Evolutionary conservation across 2,329 filamentous ascomycete genomes (phyloP), one percentile per base, ranked within the genome.

Genomic region (Ceratocystis cubensis): DNA sequence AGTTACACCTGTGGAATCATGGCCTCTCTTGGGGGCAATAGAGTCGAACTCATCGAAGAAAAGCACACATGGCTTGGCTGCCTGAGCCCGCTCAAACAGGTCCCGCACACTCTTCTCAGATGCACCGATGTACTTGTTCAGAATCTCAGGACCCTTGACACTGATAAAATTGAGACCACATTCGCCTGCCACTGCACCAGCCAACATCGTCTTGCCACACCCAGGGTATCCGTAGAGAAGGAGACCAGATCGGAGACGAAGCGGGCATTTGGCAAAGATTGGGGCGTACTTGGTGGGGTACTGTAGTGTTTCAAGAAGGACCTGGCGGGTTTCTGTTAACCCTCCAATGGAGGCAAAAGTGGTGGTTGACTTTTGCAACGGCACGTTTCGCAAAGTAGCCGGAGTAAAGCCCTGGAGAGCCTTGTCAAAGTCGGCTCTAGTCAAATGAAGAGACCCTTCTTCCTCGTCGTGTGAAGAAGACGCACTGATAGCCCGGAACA

Each of bases 1-100:
- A 0, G 94, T 99, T n/a, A 99, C 95, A 70, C 95, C 94, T 0
- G 94, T 99, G 1, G 88, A 94, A 75, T 99, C 95, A 74, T 99
- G 94, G 0, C 94, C 94, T 77, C 94, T 84, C 76, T 97, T 99
- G 1, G 94, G 94, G 0, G 95, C 95, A 70, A 99, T 97, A 48
- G 89, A 92, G 77, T 99, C 94, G 73, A 99, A 99, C 75, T 99
- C 94, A 73, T 99, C 94, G 73, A 99, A 99, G 81, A 99, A 99
- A 7, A 99, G 80, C 3, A 99, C 89, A 71, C 94, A 97, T 0
- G 95, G 95, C 68, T 88, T 86, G 3, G 94, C 94, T 2, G 94
- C 93, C 73, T 88, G 86, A 0, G 94, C 94, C 53, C 94, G 85
- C 73, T 96, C 93, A 72, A 99, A 99, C 0, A 99, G 80, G 74